These are phyloP conservation scores for Delphinella strobiligena DNA, from an alignment of 2,329 filamentous ascomycete species.

Conservation along the genomic window DNA sequence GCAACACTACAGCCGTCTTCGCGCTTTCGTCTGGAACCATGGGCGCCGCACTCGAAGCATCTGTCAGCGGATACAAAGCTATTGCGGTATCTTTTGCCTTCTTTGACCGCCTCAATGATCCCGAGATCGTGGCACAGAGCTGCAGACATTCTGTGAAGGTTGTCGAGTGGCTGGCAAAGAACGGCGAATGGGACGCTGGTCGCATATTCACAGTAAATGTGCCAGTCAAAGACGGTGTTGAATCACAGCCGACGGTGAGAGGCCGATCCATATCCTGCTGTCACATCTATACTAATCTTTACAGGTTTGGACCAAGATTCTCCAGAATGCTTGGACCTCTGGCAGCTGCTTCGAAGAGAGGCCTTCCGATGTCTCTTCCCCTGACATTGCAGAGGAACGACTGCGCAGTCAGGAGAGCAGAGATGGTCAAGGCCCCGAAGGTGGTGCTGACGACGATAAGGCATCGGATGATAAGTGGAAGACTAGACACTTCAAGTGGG, in stretches of 20 bases:
- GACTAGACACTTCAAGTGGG: constrained; percentile 92
- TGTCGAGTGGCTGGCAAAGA: constrained; percentile 63
- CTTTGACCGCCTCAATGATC: constrained; percentile 73
- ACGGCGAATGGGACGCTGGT: constrained; percentile 54
- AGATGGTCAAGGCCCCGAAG: constrained; percentile 25
- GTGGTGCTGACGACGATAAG: constrained; percentile 20
- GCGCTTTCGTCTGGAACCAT: constrained; percentile 37
- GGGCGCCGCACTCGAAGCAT: constrained; percentile 38
- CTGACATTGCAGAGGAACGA: constrained; percentile 53
- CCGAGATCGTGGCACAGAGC: constrained; percentile 65
- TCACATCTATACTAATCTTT: too few species aligned
- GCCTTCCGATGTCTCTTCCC: constrained; percentile 48
- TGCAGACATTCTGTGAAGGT: constrained; percentile 62
- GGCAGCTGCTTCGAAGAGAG: constrained; percentile 79
- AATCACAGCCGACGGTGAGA: constrained; percentile 44
- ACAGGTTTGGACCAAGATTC: constrained; percentile 74
- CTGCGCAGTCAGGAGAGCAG: constrained; percentile 54
- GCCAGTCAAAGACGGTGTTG: constrained; percentile 64
- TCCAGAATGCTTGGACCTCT: constrained; percentile 83
- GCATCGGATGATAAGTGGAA: constrained; percentile 40
- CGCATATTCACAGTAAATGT: constrained; percentile 84
- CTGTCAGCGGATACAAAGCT: constrained; percentile 38
- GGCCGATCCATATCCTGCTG: too few species aligned
- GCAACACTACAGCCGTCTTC: constrained; percentile 40
- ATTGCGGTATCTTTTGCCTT: constrained; percentile 89